phyloP scores from a whole-genome alignment of 805 yeast genomes.

The Torulaspora microellipsoides region DNA sequence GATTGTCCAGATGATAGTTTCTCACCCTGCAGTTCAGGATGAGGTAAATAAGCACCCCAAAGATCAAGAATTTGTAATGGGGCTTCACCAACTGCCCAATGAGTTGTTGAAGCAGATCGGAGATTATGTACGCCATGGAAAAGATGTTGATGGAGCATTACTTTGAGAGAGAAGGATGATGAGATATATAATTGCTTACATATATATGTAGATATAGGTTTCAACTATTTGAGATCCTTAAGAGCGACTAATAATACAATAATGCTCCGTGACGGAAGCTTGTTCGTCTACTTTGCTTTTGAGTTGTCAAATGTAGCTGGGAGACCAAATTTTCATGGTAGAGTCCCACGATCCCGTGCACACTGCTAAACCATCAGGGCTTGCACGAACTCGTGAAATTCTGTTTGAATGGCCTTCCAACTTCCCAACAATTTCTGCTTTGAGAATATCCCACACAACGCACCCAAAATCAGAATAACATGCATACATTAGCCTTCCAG shows the following conservation, averaged over 20 bases:
- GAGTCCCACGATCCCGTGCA: conserved; percentile 81
- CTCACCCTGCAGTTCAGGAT: conserved; percentile 24
- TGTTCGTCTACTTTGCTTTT: neutral
- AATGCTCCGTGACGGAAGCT: too few relatives aligned
- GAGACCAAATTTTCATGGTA: conserved; percentile 63
- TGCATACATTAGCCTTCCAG: conserved; percentile 70
- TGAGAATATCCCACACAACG: conserved; percentile 71
- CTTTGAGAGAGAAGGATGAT: too few relatives aligned
- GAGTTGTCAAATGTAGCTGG: conserved; percentile 20
- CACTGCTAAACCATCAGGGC: conserved; percentile 72
- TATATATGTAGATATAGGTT: too few relatives aligned
- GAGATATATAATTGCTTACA: too few relatives aligned
- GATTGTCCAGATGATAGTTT: conserved; percentile 22
- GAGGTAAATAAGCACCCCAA: conserved; percentile 20
- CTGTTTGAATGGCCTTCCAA: conserved; percentile 62
- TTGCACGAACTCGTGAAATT: conserved; percentile 56
- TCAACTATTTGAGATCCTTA: too few relatives aligned
- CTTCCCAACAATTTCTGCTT: conserved; percentile 58
- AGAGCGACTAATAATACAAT: too few relatives aligned
- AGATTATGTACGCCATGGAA: conserved; percentile 5
- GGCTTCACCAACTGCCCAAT: conserved; percentile 26
- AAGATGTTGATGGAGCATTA: too few relatives aligned
- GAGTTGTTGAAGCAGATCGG: conserved; percentile 17
- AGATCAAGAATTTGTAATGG: conserved; percentile 22
- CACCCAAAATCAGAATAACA: conserved; percentile 76